A percentile compares a stretch with the other conserved stretches of the same genome.
Evolutionary conservation across 768 basidiomycete species (phyloP).

Genomic region (Auriscalpium vulgare): DNA sequence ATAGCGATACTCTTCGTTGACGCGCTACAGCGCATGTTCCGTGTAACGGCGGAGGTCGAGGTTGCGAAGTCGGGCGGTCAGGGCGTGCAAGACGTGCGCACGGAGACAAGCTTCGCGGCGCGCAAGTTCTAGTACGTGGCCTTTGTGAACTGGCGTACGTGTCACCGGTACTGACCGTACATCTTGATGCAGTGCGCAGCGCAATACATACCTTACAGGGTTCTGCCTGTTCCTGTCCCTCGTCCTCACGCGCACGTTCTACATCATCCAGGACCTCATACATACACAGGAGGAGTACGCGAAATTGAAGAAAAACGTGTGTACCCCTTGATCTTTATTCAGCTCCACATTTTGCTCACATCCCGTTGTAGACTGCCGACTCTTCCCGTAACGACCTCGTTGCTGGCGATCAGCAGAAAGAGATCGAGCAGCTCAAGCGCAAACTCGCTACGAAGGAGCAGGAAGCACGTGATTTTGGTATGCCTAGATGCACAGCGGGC

Average conservation of each 20-base stretch:
- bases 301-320: constrained; percentile 58
- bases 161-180: not conserved
- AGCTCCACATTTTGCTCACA: not conserved
- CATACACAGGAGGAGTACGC: constrained; percentile 84
- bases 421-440: constrained; percentile 62
- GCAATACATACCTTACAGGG: constrained; percentile 89
- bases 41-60: constrained; percentile 65
- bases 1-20: constrained; percentile 84
- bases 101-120: constrained; percentile 85
- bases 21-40: constrained; percentile 89
- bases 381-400: constrained; percentile 23
- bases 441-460: constrained; percentile 50
- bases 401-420: constrained; percentile 36
- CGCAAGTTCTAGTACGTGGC: constrained; percentile 83
- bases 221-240: constrained; percentile 95
- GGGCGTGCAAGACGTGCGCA: constrained; percentile 52
- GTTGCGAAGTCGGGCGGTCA: constrained; percentile 48
- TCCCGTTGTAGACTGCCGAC: constrained; percentile 24
- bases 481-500: constrained; percentile 4
- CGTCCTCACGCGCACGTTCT: constrained; percentile 87
- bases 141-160: not conserved
- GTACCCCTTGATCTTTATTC: not conserved
- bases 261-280: constrained; percentile 86
- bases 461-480: constrained; percentile 62
- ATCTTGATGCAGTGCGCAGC: constrained; percentile 53